Percentiles rank a stretch among this genome's conserved stretches.
phyloP scores from a whole-genome alignment of 805 yeast species.

The Maudiozyma turicensis region DNA sequence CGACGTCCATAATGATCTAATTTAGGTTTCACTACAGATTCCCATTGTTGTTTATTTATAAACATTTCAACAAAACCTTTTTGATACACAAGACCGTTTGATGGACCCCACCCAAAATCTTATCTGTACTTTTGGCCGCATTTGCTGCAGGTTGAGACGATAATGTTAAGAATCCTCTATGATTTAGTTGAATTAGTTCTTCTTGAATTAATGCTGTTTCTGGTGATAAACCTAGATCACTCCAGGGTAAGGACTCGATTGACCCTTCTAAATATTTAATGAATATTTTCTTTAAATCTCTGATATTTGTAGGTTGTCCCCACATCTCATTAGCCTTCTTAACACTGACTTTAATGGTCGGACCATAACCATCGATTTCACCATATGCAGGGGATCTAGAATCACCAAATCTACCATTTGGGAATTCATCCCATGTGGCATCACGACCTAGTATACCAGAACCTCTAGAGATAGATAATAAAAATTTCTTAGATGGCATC shows the following conservation, averaged over 20 bases:
- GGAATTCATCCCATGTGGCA: constrained; percentile 96
- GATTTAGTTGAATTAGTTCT: constrained; percentile 70
- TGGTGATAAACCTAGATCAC: constrained; percentile 72
- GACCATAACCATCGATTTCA: constrained; percentile 96
- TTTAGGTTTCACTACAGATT: constrained; percentile 39
- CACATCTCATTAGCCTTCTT: constrained; percentile 61
- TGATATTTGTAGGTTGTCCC: constrained; percentile 60
- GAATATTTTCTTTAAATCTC: constrained; percentile 60
- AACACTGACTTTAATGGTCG: constrained; percentile 67
- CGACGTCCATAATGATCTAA: constrained; percentile 34
- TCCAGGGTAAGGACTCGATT: constrained; percentile 82
- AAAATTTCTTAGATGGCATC: constrained; percentile 40
- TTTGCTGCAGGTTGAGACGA: constrained; percentile 96
- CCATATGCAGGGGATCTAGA: constrained; percentile 95
- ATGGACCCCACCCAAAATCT: constrained; percentile 97
- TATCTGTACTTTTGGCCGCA: constrained; percentile 68
- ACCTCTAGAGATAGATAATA: constrained; percentile 74
- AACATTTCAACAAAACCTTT: constrained; percentile 90
- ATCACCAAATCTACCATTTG: constrained; percentile 93
- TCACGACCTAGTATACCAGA: constrained; percentile 77
- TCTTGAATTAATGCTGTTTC: constrained; percentile 93
- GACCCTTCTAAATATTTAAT: constrained; percentile 64
- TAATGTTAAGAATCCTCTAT: constrained; percentile 68
- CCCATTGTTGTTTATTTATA: constrained; percentile 67
- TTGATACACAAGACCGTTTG: constrained; percentile 79